Base-by-base conservation (phyloP, 1,284 basidiomycete genomes). In the Cystobasidium slooffiae region DNA sequence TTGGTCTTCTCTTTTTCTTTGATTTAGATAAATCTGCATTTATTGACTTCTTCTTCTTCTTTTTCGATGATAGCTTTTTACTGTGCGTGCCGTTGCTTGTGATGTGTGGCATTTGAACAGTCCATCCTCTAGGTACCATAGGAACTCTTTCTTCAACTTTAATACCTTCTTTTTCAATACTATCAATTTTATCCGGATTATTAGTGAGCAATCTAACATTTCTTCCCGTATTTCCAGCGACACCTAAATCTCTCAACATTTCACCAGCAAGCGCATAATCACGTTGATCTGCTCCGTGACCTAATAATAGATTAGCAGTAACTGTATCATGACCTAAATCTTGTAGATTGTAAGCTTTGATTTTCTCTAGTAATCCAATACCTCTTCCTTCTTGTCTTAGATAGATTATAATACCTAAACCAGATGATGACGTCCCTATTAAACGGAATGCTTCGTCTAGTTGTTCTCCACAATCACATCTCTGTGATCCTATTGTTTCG, bases 301-400 rank as follows among this genome's bases (percentile, higher is more conserved):
- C 97, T 31, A 99, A 88, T 86, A 98, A 87, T 55, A 99, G 85
- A 83, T 99, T 99, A 55, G 97, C 97, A 8, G 92, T 90, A 78
- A 99, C 97, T 3, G 97, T 99, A 84, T 99, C 97, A 81, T 98
- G 93, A 0, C 97, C 97, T 70, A 99, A 86, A 82, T 99, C 97
- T 82, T 99, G 97, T 41, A 99, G 86, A 81, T 99, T 99, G 85
- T 99, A 99, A 12, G 97, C 97, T 64, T 93, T 89, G 75, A 99
- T 92, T 83, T 99, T 99, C 75, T 94, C 94, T 47, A 98, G 84
- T 5, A 99, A 85, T 0, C 97, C 97, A 77, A 99, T 99, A 1
- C 97, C 97, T 20, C 97, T 89, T n/a, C 97, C 97, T 83, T 99
- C 97, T 83, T 99, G 97, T 16, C 97, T 90, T 77, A 99, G 88